Evolutionary conservation across 2,329 filamentous ascomycete species (phyloP).

Genomic region (Sclerotinia subarctica): DNA sequence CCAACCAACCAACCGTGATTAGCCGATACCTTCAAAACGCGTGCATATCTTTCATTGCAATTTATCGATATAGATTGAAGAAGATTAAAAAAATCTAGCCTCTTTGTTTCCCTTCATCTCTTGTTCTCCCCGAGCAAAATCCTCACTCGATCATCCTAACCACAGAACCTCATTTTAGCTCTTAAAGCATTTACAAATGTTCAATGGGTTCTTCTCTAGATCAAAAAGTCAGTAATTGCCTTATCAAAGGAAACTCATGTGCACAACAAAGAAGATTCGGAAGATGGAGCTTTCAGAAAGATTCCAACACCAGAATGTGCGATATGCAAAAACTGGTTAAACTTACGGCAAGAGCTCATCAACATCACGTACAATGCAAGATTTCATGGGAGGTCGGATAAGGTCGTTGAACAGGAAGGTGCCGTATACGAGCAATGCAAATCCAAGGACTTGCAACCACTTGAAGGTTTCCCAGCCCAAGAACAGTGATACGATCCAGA

Average conservation of each 20-base stretch:
- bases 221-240: neutral
- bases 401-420: slow-evolving; percentile 97
- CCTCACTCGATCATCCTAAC: neutral
- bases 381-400: slow-evolving; percentile 74
- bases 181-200: slow-evolving; percentile 45
- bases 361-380: slow-evolving; percentile 56
- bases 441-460: slow-evolving; percentile 89
- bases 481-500: slow-evolving; percentile 91
- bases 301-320: neutral
- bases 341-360: slow-evolving; percentile 61
- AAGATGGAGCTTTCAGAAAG: too few relatives aligned
- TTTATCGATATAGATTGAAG: neutral
- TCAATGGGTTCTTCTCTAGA: slow-evolving; percentile 72
- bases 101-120: neutral
- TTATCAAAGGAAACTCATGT: neutral
- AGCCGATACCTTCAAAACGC: neutral
- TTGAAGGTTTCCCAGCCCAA: slow-evolving; percentile 98
- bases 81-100: neutral
- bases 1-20: slow-evolving; percentile 5
- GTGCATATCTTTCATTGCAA: slow-evolving; percentile 2
- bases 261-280: neutral
- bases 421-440: slow-evolving; percentile 87
- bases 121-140: neutral
- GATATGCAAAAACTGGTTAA: neutral
- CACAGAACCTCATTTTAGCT: slow-evolving; percentile 18